phyloP scores from a whole-genome alignment of 2,329 filamentous ascomycete species.

The Cladobotryum protrusum region DNA sequence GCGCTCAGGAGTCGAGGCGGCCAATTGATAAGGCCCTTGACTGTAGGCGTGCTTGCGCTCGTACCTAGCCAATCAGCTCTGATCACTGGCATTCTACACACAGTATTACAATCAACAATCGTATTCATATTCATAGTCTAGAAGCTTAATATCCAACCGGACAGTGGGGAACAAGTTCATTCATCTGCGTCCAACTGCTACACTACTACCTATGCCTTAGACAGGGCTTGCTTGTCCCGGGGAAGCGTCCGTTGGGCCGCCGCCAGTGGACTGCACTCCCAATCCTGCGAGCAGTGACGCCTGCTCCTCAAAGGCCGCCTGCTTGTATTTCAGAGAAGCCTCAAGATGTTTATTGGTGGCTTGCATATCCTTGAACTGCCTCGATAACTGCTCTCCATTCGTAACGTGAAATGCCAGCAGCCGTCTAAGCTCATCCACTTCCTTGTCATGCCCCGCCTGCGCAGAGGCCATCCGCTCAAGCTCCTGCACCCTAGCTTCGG shows the following conservation, averaged over 20 bases:
- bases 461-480: not conserved
- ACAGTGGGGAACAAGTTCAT: no score
- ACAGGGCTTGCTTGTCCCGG: not conserved
- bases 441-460: not conserved
- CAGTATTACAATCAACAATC: no score
- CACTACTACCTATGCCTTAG: not conserved
- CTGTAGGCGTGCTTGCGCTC: no score
- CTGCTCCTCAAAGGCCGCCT: not conserved
- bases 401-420: conserved; percentile 6
- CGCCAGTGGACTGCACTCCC: no score
- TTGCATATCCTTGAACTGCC: conserved; percentile 3
- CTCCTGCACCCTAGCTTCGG: not conserved
- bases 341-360: conserved; percentile 1
- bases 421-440: conserved; percentile 1
- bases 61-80: no score
- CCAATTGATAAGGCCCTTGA: no score
- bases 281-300: not conserved
- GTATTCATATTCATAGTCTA: no score
- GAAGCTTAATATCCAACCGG: no score
- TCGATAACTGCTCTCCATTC: conserved; percentile 5
- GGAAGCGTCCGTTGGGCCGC: not conserved
- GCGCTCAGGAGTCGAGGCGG: no score
- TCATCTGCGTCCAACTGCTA: no score
- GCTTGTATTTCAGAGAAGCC: not conserved
- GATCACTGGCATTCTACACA: no score